phyloP scores from a whole-genome alignment of 2,329 filamentous ascomycete species.

The Cladosporium sp. region DNA sequence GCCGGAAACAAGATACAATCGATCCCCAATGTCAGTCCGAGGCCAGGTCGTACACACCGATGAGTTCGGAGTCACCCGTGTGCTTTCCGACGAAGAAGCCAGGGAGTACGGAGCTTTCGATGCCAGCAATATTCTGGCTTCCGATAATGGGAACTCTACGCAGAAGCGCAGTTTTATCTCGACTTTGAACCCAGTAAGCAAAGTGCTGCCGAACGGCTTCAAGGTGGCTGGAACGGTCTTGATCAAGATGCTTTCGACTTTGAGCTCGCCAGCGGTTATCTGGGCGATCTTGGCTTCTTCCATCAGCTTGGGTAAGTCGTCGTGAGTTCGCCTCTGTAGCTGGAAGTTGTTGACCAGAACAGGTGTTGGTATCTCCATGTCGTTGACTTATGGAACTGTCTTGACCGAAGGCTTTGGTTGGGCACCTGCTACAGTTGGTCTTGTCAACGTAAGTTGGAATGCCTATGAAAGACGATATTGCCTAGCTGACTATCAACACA shows the following conservation, averaged over 20 bases:
- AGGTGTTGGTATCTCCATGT: slow-evolving; percentile 37
- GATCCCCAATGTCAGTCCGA: slow-evolving; percentile 37
- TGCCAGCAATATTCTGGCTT: neutral
- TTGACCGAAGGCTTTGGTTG: slow-evolving; percentile 39
- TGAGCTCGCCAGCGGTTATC: slow-evolving; percentile 41
- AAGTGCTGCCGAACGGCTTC: slow-evolving; percentile 21
- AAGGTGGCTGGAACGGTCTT: slow-evolving; percentile 23
- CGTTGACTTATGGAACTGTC: slow-evolving; percentile 42
- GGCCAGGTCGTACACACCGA: slow-evolving; percentile 42
- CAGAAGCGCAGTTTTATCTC: slow-evolving; percentile 21
- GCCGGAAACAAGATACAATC: slow-evolving; percentile 45
- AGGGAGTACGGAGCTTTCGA: slow-evolving; percentile 19
- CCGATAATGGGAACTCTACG: neutral
- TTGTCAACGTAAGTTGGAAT: slow-evolving; percentile 25
- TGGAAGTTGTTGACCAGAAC: neutral
- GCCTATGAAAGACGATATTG: neutral
- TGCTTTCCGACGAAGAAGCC: slow-evolving; percentile 37
- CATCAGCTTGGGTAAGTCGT: slow-evolving; percentile 38
- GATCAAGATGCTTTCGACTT: slow-evolving; percentile 38
- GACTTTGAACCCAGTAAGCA: slow-evolving; percentile 23
- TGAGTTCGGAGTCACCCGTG: slow-evolving; percentile 41
- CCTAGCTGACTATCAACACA: neutral
- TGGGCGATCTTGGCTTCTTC: slow-evolving; percentile 42
- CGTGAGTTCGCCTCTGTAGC: neutral
- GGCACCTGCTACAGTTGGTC: slow-evolving; percentile 28